Base-by-base conservation (phyloP, 1,284 basidiomycete species). In the Mycena sp. region DNA sequence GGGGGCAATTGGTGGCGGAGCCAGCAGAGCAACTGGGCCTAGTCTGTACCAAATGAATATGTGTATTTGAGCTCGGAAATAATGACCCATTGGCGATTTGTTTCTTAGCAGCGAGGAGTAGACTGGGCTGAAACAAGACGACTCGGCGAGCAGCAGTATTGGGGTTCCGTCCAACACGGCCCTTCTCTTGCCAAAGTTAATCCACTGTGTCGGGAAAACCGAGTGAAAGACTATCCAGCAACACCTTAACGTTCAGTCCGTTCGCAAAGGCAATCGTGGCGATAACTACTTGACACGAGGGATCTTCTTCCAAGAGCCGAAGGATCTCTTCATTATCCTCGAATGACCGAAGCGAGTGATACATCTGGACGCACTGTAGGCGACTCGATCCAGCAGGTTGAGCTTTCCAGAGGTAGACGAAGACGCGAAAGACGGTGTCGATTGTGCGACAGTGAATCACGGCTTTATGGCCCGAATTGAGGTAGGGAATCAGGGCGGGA, bases 141-240 rank as follows among this genome's bases (percentile, higher is more conserved):
- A 60, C 23, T 3, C 38, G 50, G 9, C 58, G 58, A n/a, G 58
- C 58, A 6, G 32, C 9, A 1, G 41, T 58, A 3, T 60, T 25
- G 6, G 44, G 30, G 21, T 50, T 14, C 17, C 59, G 25, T n/a
- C 59, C 59, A 26, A 49, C 62, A 4, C 62, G 56, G 6, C 62
- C 62, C n/a, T 45, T 55, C 29, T 64, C 54, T 25, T 63, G 61
- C 44, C 44, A 49, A n/a, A 48, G 30, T 12, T 58, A 51, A 25
- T 58, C 44, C 9, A 64, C 57, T 0, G 58, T 55, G 14, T 55
- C 40, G 1, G 58, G 58, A n/a, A 64, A 45, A 4, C 58, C 58
- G 5, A 64, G 4, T 7, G 32, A 35, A 35, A 35, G 7, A 35
- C 32, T 35, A 14, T 35, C 32, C 32, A 35, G 32, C 14, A 64